Conservation (phyloP, 2,329 filamentous ascomycete genomes). For the Aspergillus novofumigatus region DNA sequence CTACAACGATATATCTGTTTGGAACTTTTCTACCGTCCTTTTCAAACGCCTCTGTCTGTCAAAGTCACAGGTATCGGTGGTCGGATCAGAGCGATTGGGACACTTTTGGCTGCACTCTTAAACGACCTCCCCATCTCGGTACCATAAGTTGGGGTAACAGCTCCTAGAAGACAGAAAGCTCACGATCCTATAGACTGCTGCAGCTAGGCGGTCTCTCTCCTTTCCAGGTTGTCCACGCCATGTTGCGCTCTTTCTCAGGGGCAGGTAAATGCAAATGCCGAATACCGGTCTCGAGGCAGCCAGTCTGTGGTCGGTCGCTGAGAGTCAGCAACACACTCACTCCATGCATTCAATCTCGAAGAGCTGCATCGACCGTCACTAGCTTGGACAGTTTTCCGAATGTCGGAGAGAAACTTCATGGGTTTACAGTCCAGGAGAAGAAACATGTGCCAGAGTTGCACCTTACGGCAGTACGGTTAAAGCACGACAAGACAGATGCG, state of each 20-base stretch:
- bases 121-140: too few species aligned
- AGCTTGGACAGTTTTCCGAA: slow-evolving; percentile 72
- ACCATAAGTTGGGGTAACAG: not conserved
- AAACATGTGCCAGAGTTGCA: slow-evolving; percentile 95
- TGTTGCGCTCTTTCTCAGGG: slow-evolving; percentile 32
- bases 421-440: slow-evolving; percentile 82
- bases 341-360: slow-evolving; percentile 13
- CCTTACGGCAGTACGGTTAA: slow-evolving; percentile 81
- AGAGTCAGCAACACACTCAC: slow-evolving; percentile 13
- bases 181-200: not conserved
- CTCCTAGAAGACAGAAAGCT: not conserved
- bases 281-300: slow-evolving; percentile 17
- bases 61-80: not conserved
- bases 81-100: not conserved
- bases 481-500: slow-evolving; percentile 91
- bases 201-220: not conserved
- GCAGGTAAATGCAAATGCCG: slow-evolving; percentile 24
- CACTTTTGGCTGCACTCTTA: not conserved
- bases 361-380: slow-evolving; percentile 59
- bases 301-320: slow-evolving; percentile 16
- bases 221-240: slow-evolving; percentile 12
- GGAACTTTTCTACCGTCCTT: not conserved
- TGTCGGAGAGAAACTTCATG: slow-evolving; percentile 80
- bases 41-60: not conserved
- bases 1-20: not conserved